Evolutionary conservation across 2,329 filamentous ascomycete genomes (phyloP).

Genomic region (Boeremia lycopersici): DNA sequence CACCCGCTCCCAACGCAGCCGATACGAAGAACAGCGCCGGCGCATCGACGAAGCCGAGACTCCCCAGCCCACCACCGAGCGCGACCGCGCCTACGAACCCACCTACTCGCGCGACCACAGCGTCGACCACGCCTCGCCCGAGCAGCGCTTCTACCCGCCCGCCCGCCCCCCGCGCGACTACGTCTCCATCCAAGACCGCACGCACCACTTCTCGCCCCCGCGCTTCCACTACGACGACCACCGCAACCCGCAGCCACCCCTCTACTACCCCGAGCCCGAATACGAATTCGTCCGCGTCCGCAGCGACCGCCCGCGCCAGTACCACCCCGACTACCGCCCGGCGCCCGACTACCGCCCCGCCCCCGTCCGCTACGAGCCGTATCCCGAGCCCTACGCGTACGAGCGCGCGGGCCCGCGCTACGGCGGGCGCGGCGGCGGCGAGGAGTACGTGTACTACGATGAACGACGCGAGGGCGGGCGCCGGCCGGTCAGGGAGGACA

Average conservation of each 20-base stretch:
- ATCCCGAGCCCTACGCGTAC: conserved; percentile 40
- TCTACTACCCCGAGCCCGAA: conserved; percentile 42
- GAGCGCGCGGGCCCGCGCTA: conserved; percentile 35
- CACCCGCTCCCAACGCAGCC: conserved; percentile 41
- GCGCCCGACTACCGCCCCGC: conserved; percentile 7
- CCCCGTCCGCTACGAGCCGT: conserved; percentile 35
- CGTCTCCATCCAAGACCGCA: conserved; percentile 42
- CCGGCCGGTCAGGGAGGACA: conserved; percentile 6
- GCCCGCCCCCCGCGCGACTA: conserved; percentile 53
- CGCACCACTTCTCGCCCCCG: conserved; percentile 36
- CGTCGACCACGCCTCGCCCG: conserved; percentile 34
- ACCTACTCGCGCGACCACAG: conserved; percentile 43
- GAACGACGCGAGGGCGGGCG: conserved; percentile 34
- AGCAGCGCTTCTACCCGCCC: conserved; percentile 32
- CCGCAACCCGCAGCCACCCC: conserved; percentile 31
- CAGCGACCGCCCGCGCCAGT: conserved; percentile 30
- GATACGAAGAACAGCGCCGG: conserved; percentile 46
- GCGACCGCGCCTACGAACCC: conserved; percentile 29
- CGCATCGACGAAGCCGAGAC: conserved; percentile 46
- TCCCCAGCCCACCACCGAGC: conserved; percentile 39
- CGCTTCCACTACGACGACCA: conserved; percentile 38
- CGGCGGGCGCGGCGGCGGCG: conserved; percentile 21
- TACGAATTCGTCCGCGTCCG: conserved; percentile 43
- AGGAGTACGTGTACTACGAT: conserved; percentile 42
- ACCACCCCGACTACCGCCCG: conserved; percentile 21